Evolutionary conservation across 176 grass and related monocot genomes (phyloP).

Genomic region (Chrysopogon serrulatus): DNA sequence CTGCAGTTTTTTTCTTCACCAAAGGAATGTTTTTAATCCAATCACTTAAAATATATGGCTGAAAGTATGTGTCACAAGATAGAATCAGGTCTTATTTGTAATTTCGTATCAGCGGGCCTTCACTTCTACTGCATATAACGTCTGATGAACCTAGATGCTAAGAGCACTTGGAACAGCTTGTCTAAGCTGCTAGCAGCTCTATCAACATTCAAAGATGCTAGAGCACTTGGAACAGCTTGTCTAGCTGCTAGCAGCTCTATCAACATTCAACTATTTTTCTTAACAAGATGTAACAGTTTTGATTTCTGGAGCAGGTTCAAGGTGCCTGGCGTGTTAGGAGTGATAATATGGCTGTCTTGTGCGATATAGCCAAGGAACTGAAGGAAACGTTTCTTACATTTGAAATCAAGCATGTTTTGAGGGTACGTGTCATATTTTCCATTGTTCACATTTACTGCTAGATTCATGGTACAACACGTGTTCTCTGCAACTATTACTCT

Average conservation of each 20-base stretch:
- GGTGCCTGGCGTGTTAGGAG: conserved; percentile 40
- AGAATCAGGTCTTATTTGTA: not conserved
- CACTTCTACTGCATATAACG: not conserved
- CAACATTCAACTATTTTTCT: not conserved
- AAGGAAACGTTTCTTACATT: conserved; percentile 44
- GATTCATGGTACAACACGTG: not conserved
- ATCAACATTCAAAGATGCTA: not conserved
- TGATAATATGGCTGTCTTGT: conserved; percentile 51
- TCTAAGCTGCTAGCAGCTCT: not conserved
- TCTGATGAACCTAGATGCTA: not conserved
- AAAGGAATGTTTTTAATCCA: not conserved
- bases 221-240: not conserved
- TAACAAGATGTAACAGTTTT: not conserved
- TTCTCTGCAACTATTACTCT: too few relatives aligned
- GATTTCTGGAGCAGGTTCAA: conserved; percentile 41
- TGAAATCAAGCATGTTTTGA: conserved; percentile 47
- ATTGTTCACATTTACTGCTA: not conserved
- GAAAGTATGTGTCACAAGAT: not conserved
- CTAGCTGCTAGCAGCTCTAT: not conserved
- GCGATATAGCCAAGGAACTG: conserved; percentile 44
- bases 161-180: not conserved
- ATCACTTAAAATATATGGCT: not conserved
- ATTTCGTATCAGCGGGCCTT: not conserved
- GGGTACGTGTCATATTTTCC: conserved; percentile 28
- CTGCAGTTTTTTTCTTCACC: not conserved